Percentiles rank a stretch among this genome's conserved stretches.
These are phyloP conservation scores for Suillus lakei DNA, from an alignment of 768 basidiomycete genomes.

Conservation along the genomic window DNA sequence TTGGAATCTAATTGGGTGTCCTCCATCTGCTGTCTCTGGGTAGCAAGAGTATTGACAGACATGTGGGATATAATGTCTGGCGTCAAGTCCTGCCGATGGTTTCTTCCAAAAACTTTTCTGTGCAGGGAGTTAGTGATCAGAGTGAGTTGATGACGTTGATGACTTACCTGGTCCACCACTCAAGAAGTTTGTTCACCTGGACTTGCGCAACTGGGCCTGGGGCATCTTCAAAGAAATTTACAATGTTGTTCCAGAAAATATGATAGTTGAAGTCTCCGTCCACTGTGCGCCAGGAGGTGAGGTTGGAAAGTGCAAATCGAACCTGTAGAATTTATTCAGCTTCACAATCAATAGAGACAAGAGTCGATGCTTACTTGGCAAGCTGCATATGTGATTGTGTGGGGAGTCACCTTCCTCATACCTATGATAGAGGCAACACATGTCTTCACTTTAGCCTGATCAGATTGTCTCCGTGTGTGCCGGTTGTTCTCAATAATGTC, in stretches of 20 bases:
- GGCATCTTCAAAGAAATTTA: constrained; percentile 20
- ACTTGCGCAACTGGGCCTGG: background rate
- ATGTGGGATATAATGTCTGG: background rate
- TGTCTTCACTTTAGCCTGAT: background rate
- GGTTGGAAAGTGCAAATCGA: constrained; percentile 17
- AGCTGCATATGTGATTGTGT: constrained; percentile 26
- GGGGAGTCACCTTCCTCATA: constrained; percentile 19
- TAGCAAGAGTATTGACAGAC: background rate
- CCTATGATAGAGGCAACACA: constrained; percentile 9
- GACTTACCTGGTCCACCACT: constrained; percentile 19
- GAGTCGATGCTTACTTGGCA: constrained; percentile 22
- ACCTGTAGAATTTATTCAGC: constrained; percentile 10
- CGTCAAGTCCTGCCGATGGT: background rate
- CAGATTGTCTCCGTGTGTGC: background rate
- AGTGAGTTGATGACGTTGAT: background rate
- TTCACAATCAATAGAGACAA: background rate
- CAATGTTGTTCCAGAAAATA: constrained; percentile 18
- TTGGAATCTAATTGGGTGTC: background rate
- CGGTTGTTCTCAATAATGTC: background rate
- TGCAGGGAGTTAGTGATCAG: background rate
- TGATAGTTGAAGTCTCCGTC: constrained; percentile 17
- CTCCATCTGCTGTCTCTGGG: background rate
- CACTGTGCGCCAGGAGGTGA: constrained; percentile 10
- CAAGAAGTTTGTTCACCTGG: constrained; percentile 8
- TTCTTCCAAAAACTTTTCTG: constrained; percentile 8